These are phyloP conservation scores for Chlamydomonas eustigma DNA, from an alignment of 139 green algal genomes.

Conservation along the genomic window DNA sequence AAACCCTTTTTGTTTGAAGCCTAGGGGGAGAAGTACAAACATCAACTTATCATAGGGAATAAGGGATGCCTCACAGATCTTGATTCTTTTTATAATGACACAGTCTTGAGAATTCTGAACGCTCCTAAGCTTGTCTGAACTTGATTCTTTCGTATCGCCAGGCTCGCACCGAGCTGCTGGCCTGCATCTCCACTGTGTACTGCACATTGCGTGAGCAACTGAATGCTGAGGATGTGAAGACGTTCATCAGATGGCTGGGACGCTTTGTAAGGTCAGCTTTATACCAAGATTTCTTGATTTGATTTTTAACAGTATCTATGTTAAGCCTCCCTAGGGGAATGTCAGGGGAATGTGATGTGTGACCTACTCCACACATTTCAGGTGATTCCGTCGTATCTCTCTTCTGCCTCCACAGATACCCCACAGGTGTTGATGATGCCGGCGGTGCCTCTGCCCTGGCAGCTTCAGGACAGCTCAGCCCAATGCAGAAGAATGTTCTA, in stretches of 20 bases:
- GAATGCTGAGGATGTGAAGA: constrained; percentile 32
- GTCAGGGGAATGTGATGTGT: too few species aligned
- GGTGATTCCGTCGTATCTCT: constrained; percentile 2
- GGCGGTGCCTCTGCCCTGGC: constrained; percentile 9
- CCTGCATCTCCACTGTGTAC: constrained; percentile 39
- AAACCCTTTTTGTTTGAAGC: too few species aligned
- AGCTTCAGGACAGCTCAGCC: constrained; percentile 52
- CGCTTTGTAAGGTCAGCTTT: constrained; percentile 60
- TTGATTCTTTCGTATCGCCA: constrained; percentile 5
- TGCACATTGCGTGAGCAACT: constrained; percentile 31
- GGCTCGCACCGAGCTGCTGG: constrained; percentile 47
- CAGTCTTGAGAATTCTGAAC: too few species aligned
- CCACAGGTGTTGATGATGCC: constrained; percentile 1
- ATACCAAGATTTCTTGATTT: too few species aligned
- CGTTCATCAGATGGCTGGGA: constrained; percentile 64
- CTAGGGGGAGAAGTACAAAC: too few species aligned
- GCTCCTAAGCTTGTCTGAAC: background rate
- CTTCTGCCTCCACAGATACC: background rate
- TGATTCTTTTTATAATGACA: too few species aligned
- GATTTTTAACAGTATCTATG: too few species aligned
- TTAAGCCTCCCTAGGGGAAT: too few species aligned
- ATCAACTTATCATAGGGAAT: too few species aligned
- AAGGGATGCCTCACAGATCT: too few species aligned
- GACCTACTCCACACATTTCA: too few species aligned
- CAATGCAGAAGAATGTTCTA: constrained; percentile 65